Evolutionary conservation across 1,139 yeast species (phyloP).

Genomic region (Magnusiomyces paraingens): DNA sequence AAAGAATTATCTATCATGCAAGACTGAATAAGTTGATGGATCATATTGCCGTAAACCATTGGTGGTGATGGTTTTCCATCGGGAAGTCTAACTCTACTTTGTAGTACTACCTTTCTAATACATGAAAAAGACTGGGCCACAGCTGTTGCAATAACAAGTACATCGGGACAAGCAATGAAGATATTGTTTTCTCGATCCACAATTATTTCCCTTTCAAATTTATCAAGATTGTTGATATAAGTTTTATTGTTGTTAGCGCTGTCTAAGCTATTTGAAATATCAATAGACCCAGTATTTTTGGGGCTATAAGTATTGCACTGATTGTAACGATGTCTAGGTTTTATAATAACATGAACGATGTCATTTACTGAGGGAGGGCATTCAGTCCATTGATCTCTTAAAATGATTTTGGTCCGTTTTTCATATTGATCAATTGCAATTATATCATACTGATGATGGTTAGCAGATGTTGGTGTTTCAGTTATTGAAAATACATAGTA

Average conservation of each 20-base stretch:
- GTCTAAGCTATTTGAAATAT: no score
- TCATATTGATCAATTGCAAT: not conserved
- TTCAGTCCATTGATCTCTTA: constrained; percentile 27
- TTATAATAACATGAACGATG: constrained; percentile 33
- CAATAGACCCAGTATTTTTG: not conserved
- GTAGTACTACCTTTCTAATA: constrained; percentile 60
- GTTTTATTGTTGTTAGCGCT: constrained; percentile 20
- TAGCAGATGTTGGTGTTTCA: not conserved
- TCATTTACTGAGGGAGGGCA: constrained; percentile 25
- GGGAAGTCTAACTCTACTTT: constrained; percentile 44
- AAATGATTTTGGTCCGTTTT: constrained; percentile 10
- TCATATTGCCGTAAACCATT: constrained; percentile 67
- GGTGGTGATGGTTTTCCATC: constrained; percentile 56
- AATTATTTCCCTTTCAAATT: constrained; percentile 34
- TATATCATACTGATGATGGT: not conserved
- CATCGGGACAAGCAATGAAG: constrained; percentile 77
- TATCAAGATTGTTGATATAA: not conserved
- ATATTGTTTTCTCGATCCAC: constrained; percentile 47
- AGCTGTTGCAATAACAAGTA: constrained; percentile 71
- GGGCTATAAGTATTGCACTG: constrained; percentile 22
- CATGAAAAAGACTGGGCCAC: constrained; percentile 74
- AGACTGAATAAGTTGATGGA: constrained; percentile 72
- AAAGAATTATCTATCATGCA: constrained; percentile 46
- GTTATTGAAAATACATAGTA: not conserved
- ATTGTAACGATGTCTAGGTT: not conserved